Conservation (phyloP, 1,284 basidiomycete species). For the Trametes versicolor region DNA sequence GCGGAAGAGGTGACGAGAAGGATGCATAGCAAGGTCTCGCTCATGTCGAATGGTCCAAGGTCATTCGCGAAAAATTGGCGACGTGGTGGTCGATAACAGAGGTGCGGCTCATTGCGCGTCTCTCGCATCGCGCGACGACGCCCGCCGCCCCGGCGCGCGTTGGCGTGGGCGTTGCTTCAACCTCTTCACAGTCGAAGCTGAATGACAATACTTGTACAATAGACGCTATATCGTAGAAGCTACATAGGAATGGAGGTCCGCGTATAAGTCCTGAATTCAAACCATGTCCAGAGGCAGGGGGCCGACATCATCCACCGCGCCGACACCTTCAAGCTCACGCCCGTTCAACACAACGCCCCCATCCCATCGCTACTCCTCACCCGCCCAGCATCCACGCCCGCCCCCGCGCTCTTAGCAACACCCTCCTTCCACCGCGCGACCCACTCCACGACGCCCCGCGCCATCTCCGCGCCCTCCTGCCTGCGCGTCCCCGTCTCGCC, state of each 20-base stretch:
- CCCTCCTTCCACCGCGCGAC: constrained; percentile 47
- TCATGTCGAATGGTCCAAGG: constrained; percentile 29
- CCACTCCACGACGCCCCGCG: constrained; percentile 62
- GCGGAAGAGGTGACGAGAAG: constrained; percentile 81
- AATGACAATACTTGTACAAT: too few species aligned
- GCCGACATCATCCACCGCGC: too few species aligned
- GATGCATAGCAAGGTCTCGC: constrained; percentile 75
- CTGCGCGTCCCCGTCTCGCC: constrained; percentile 53
- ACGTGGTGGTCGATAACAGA: not conserved
- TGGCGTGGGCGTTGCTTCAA: too few species aligned
- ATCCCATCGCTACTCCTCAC: constrained; percentile 14
- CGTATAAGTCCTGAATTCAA: not conserved
- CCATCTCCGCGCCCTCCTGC: constrained; percentile 59
- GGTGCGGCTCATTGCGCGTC: not conserved
- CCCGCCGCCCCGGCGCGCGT: too few species aligned
- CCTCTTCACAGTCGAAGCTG: too few species aligned
- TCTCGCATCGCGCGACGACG: too few species aligned
- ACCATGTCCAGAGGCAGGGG: too few species aligned
- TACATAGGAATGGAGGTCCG: too few species aligned
- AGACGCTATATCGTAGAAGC: too few species aligned
- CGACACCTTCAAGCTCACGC: not conserved
- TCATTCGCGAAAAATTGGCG: not conserved
- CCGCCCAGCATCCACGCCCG: not conserved
- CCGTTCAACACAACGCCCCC: constrained; percentile 4
- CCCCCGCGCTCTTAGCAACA: not conserved